Evolutionary conservation across 257 asterid species (phyloP), one percentile per base, ranked within the genome.

Genomic region (Solanum dulcamara): DNA sequence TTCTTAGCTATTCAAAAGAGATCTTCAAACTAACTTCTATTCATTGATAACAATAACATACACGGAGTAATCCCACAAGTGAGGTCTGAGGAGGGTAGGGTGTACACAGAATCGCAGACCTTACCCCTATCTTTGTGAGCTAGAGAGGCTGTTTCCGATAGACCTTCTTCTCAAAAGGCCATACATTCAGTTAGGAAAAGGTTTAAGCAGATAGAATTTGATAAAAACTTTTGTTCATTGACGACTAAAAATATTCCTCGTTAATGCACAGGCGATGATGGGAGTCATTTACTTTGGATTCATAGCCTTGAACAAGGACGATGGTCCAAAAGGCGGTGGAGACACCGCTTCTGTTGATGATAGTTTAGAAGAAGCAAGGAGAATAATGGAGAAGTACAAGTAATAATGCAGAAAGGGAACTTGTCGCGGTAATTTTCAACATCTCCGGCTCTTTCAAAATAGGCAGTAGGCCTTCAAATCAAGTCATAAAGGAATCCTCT

Each of bases 361-460:
- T 62, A 93, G 94, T 88, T 90, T 95, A 79, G 98, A 95, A 90
- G 99, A 97, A 90, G 99, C 98, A 33, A 92, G 95, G 85, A 91
- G 88, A 88, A 95, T 97, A 85, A 97, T 95, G 99, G 99, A 95
- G 10, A 97, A 97, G 88, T 97, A 95, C 92, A 97, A 94, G 91
- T 95, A 88, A 84, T 28, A 66, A 51, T 13, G 28, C 53, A 62
- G 64, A 79, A 28, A 28, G 2, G 42, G 44, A 30, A 15, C 44
- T 48, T 33, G 15, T 48, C 5, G 26, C 18, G 11, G 28, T 79
- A 14, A 79, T 32, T 28, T 28, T 17, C 9, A 48, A 24, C 22
- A 28, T 79, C 64, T 77, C 60, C 28, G 62, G 38, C 40, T 77
- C 60, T 66, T 77, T 30, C 2, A 30, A 18, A 46, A 17, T 30